Base-by-base conservation (phyloP, 768 basidiomycete species). In the Pholiota conissans region DNA sequence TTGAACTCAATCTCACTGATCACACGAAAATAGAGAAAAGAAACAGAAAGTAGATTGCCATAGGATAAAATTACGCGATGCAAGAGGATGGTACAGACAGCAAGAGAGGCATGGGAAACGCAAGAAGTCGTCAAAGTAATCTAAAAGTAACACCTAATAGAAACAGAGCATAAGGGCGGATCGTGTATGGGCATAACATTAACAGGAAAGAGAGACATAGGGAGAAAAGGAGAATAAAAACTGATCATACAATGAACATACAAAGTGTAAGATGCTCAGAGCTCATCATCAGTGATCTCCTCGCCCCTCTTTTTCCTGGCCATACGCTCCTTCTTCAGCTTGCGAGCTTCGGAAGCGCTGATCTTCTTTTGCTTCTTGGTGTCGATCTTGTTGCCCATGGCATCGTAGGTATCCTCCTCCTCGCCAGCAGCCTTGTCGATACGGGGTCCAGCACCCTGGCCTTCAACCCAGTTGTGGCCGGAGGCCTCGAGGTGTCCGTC, bases 401-500 rank as follows among this genome's bases (percentile, higher is more conserved):
- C 97, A 72, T 99, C 97, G 71, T 91, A 98, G 67, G 83, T 77
- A 37, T 85, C 94, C 49, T 32, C 30, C 30, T 97, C 95, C 65
- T 93, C 93, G 49, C 89, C 95, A 5, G 84, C 90, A 69, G 84
- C 84, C 86, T 94, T 91, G 84, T 97, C 97, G 67, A 99, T 98
- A 57, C 95, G 87, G 42, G 94, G 74, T 10, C 96, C 96, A 18
- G 93, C 82, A 55, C 97, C 97, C 75, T 99, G 97, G 48, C 97
- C 97, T 77, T 98, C 97, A 69, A 97, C 94, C 96, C 95, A 97
- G 85, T 97, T 96, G 83, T 96, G 94, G 61, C 95, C 95, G 42
- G 95, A 98, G 5, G 96, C 94, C 79, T 95, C 93, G 62, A 98
- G 87, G 66, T 81, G 87, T 68, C 97, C 97, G 72, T 98, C 93